phyloP scores from a whole-genome alignment of 306 rosid species.

The Fragaria iinumae region DNA sequence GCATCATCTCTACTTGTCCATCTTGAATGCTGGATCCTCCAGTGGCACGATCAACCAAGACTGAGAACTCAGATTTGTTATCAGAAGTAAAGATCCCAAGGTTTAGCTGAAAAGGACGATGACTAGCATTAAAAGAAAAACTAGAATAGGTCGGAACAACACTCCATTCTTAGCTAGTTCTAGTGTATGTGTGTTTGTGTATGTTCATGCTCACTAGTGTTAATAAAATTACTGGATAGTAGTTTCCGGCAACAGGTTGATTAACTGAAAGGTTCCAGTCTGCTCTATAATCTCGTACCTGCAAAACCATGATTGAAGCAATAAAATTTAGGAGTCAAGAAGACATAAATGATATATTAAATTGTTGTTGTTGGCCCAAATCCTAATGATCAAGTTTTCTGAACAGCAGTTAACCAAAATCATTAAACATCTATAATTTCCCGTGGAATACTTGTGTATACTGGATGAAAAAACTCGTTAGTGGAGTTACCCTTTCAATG shows the following conservation, averaged over 20 bases:
- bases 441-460: neutral
- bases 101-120: constrained; percentile 52
- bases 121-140: neutral
- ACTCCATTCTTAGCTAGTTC: neutral
- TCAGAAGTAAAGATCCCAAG: constrained; percentile 77
- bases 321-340: neutral
- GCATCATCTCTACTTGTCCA: constrained; percentile 86
- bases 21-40: constrained; percentile 84
- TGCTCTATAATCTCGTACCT: constrained; percentile 74
- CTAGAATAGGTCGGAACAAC: neutral
- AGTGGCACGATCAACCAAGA: constrained; percentile 83
- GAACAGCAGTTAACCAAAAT: neutral
- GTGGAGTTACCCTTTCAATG: constrained; percentile 64
- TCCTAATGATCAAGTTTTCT: neutral
- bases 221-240: constrained; percentile 68
- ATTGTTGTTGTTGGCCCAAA: neutral
- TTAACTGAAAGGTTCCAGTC: constrained; percentile 78
- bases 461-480: neutral
- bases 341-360: neutral
- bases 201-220: no score
- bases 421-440: neutral
- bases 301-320: constrained; percentile 24
- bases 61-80: constrained; percentile 69
- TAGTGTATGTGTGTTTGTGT: neutral
- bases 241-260: constrained; percentile 92